A percentile compares a stretch with the other conserved stretches of the same genome.
Conservation (phyloP, 495 filamentous ascomycete genomes). For the Letharia columbiana region DNA sequence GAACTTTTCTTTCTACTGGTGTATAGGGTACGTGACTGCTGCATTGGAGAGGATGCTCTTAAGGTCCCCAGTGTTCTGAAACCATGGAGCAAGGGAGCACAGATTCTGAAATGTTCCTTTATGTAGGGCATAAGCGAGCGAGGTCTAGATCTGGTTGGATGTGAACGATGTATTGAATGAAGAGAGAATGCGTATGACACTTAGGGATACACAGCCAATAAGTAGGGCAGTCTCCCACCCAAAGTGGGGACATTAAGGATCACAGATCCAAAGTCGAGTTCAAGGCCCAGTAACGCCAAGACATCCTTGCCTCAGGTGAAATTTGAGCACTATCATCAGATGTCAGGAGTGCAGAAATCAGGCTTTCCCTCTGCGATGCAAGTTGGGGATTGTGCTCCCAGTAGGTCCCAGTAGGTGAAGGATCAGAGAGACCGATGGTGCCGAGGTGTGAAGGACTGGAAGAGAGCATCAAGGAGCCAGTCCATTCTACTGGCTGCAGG, state of each 20-base stretch:
- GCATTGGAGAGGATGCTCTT: neutral
- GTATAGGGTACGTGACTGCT: neutral
- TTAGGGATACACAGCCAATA: neutral
- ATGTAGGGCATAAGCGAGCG: conserved; percentile 1
- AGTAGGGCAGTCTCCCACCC: neutral
- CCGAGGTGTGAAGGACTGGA: neutral
- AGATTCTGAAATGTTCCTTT: neutral
- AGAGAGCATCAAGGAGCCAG: neutral
- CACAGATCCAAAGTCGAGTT: neutral
- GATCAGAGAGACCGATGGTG: neutral
- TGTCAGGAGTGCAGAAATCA: neutral
- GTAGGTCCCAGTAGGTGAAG: neutral
- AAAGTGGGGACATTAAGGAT: neutral
- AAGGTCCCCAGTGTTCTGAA: neutral
- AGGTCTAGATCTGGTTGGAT: neutral
- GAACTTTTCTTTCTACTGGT: neutral
- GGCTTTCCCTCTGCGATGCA: neutral
- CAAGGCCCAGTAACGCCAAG: neutral
- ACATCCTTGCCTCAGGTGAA: neutral
- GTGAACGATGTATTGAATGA: neutral
- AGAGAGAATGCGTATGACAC: neutral
- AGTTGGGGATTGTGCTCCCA: neutral
- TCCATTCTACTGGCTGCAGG: neutral
- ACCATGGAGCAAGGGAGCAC: neutral
- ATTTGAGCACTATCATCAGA: neutral